Conservation (phyloP, 768 basidiomycete genomes). For the Cystobasidium onofrii region DNA sequence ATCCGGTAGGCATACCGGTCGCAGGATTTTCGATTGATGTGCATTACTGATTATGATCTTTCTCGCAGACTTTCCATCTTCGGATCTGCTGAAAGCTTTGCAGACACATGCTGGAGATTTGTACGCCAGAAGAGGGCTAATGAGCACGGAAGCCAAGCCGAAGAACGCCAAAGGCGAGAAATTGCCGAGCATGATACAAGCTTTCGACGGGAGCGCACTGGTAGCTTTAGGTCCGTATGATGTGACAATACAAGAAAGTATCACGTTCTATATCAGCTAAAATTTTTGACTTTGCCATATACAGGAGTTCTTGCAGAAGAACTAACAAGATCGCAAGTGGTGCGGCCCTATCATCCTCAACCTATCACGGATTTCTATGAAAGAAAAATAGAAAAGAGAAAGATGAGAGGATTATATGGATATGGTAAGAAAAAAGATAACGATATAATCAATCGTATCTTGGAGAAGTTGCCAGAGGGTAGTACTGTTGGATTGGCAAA, state of each 20-base stretch:
- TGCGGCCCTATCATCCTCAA: background rate
- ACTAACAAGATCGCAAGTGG: background rate
- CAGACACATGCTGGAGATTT: constrained; percentile 10
- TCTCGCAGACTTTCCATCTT: constrained; percentile 13
- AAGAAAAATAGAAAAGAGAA: background rate
- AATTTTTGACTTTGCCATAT: background rate
- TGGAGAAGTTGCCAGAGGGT: background rate
- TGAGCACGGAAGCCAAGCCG: constrained; percentile 6
- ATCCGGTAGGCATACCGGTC: background rate
- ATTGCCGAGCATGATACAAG: constrained; percentile 22
- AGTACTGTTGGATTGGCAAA: background rate
- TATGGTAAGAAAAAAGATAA: background rate
- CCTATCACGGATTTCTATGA: background rate
- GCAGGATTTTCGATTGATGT: background rate
- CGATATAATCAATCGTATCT: background rate
- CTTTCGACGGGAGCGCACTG: constrained; percentile 19
- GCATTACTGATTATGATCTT: background rate
- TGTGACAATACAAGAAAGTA: background rate
- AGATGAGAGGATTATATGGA: background rate
- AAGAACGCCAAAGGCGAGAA: background rate
- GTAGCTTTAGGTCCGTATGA: constrained; percentile 10
- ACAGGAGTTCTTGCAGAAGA: constrained; percentile 21
- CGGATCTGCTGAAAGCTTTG: constrained; percentile 19
- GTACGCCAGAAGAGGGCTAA: constrained; percentile 1
- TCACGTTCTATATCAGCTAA: too few relatives aligned